These are phyloP conservation scores for Phytophthora fragariae DNA, from an alignment of 352 stramenopile genomes.

Conservation along the genomic window DNA sequence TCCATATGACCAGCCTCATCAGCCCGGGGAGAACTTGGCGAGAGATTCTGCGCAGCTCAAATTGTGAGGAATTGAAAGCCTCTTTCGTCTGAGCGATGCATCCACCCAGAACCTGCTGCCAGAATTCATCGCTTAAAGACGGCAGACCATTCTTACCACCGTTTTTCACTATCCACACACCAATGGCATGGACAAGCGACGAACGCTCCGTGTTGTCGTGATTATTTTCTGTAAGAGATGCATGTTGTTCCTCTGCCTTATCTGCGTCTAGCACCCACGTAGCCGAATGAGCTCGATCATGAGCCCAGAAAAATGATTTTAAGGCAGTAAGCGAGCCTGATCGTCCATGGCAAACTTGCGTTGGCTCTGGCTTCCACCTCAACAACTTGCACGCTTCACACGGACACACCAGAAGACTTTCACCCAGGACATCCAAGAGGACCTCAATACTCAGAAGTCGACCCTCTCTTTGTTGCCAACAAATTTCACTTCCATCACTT, in stretches of 20 bases:
- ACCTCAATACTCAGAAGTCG: constrained; percentile 74
- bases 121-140: constrained; percentile 30
- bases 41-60: constrained; percentile 74
- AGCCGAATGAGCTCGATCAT: constrained; percentile 31
- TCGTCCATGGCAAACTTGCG: background rate
- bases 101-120: constrained; percentile 43
- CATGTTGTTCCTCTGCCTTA: background rate
- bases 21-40: constrained; percentile 64
- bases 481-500: constrained; percentile 32
- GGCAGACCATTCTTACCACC: background rate
- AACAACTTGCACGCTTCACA: constrained; percentile 9
- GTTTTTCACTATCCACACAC: constrained; percentile 30
- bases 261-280: constrained; percentile 46
- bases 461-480: constrained; percentile 77
- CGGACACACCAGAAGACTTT: constrained; percentile 22
- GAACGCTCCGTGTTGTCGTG: constrained; percentile 10
- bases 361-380: constrained; percentile 8
- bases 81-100: constrained; percentile 52
- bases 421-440: constrained; percentile 55
- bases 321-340: constrained; percentile 4
- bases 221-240: background rate
- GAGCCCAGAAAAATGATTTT: constrained; percentile 25
- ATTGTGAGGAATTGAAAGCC: constrained; percentile 63
- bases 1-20: constrained; percentile 63
- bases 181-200: constrained; percentile 30